Conservation (phyloP, 352 stramenopile genomes). For the Albugo laibachii region DNA sequence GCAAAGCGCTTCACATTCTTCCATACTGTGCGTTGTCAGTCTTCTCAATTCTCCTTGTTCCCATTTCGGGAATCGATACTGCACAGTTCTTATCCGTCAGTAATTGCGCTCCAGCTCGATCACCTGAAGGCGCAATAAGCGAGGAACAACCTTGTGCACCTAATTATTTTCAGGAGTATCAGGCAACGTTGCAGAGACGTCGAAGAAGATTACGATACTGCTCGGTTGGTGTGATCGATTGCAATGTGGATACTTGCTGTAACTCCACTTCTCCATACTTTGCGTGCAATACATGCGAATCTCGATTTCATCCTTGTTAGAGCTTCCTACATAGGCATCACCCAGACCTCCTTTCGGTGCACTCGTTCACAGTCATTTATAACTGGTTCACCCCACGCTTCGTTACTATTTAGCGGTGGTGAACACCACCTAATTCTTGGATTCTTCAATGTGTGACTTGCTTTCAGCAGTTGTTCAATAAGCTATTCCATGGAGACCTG, state of each 20-base stretch:
- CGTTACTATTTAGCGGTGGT: too few species aligned
- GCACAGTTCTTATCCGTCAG: constrained; percentile 15
- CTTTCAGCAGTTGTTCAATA: too few species aligned
- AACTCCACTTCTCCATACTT: constrained; percentile 17
- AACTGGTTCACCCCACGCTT: too few species aligned
- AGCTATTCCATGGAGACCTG: too few species aligned
- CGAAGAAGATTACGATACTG: constrained; percentile 18
- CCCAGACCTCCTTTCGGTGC: too few species aligned
- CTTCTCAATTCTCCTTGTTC: constrained; percentile 25
- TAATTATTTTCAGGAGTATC: background rate
- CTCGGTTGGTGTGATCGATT: constrained; percentile 17
- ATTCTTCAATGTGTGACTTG: too few species aligned
- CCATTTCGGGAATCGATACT: constrained; percentile 28
- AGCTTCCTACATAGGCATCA: constrained; percentile 7
- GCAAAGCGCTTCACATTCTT: constrained; percentile 59
- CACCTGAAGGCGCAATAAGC: too few species aligned
- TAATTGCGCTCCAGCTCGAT: background rate
- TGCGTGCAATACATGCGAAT: constrained; percentile 1
- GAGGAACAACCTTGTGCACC: background rate
- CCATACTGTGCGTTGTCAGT: constrained; percentile 66
- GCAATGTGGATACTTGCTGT: constrained; percentile 17
- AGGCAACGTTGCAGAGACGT: too few species aligned
- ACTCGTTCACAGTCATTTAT: too few species aligned
- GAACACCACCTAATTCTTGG: too few species aligned
- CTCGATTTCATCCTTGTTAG: constrained; percentile 2